These are phyloP conservation scores for Athelia sp. DNA, from an alignment of 1,284 basidiomycete genomes.

Conservation along the genomic window DNA sequence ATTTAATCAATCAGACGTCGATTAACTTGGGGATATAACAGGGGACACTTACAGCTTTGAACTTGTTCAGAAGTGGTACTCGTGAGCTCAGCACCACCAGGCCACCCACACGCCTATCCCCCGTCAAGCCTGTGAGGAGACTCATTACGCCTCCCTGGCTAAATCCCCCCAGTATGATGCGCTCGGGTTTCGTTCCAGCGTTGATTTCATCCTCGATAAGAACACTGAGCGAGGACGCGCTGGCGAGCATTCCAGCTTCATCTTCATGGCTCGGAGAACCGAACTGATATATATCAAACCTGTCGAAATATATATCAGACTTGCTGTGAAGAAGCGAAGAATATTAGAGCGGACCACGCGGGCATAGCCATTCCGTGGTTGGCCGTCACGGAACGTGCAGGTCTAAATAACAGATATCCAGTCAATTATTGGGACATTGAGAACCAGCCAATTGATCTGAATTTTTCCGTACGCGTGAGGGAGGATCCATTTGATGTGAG, in stretches of 20 bases:
- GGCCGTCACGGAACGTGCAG: slow-evolving; percentile 52
- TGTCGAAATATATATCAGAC: slow-evolving; percentile 16
- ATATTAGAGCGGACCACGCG: slow-evolving; percentile 54
- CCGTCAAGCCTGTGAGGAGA: slow-evolving; percentile 67
- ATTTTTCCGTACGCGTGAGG: slow-evolving; percentile 76
- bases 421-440: too few species aligned
- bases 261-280: slow-evolving; percentile 62
- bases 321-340: slow-evolving; percentile 4
- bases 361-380: slow-evolving; percentile 69
- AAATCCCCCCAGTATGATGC: slow-evolving; percentile 83
- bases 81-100: slow-evolving; percentile 73
- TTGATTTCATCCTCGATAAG: slow-evolving; percentile 75
- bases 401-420: slow-evolving; percentile 33
- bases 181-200: slow-evolving; percentile 59
- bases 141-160: slow-evolving; percentile 84
- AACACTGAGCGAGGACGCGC: slow-evolving; percentile 56
- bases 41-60: slow-evolving; percentile 49
- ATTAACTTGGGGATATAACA: slow-evolving; percentile 4
- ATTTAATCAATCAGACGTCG: background rate
- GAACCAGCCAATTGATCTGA: too few species aligned
- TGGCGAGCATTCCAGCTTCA: slow-evolving; percentile 67
- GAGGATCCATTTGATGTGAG: slow-evolving; percentile 81
- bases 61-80: slow-evolving; percentile 62
- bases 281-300: slow-evolving; percentile 79
- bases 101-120: slow-evolving; percentile 67